Percentiles rank a stretch among this genome's conserved stretches.
Evolutionary conservation across 768 basidiomycete species (phyloP).

Genomic region (Tulasnella sp.): DNA sequence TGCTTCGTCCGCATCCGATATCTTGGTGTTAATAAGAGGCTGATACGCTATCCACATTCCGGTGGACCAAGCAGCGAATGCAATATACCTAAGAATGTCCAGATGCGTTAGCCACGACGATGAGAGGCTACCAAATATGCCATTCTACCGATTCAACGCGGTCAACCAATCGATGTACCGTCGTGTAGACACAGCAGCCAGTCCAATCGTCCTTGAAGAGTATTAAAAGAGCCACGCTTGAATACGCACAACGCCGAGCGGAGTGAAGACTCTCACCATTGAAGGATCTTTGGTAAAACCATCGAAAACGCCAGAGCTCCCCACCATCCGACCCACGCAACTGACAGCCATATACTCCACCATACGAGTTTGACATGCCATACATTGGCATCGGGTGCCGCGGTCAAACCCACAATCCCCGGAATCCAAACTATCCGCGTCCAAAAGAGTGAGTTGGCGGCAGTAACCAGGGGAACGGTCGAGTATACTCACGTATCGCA

Average conservation of each 20-base stretch:
- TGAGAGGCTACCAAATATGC: not conserved
- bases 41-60: constrained; percentile 59
- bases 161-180: constrained; percentile 71
- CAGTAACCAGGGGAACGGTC: not conserved
- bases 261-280: not conserved
- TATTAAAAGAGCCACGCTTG: constrained; percentile 24
- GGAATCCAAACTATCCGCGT: constrained; percentile 29
- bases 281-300: constrained; percentile 24
- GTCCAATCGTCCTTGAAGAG: constrained; percentile 55
- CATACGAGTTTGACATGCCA: constrained; percentile 51
- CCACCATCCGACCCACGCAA: constrained; percentile 83
- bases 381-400: constrained; percentile 41
- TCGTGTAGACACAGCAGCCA: constrained; percentile 55
- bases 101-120: constrained; percentile 15
- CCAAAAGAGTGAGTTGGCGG: constrained; percentile 1
- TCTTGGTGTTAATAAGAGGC: constrained; percentile 44
- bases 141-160: constrained; percentile 45
- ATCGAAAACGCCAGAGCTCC: constrained; percentile 46
- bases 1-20: constrained; percentile 20
- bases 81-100: constrained; percentile 37
- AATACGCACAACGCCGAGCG: not conserved
- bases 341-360: constrained; percentile 78
- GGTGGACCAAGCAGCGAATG: constrained; percentile 50
- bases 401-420: constrained; percentile 48
- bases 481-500: constrained; percentile 9